Conservation (phyloP, 805 yeast genomes). For the Komagataella mondaviorum region DNA sequence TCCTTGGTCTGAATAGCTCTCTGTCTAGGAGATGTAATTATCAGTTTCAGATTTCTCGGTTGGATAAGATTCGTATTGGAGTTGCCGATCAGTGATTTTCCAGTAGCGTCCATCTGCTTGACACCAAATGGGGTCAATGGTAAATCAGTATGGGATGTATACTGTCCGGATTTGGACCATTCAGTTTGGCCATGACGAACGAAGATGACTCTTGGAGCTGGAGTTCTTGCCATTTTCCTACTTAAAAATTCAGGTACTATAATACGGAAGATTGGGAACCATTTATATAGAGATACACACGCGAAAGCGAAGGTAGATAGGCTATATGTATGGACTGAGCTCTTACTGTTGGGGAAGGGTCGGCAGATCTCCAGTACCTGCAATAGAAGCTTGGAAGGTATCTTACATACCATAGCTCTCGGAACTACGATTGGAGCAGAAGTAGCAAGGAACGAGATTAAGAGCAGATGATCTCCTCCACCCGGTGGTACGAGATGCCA, state of each 20-base stretch:
- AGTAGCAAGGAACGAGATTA: neutral
- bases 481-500: neutral
- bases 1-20: conserved; percentile 71
- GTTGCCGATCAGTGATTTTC: conserved; percentile 49
- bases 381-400: neutral
- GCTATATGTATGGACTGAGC: neutral
- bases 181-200: conserved; percentile 87
- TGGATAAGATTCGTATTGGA: conserved; percentile 41
- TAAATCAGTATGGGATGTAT: conserved; percentile 78
- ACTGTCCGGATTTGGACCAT: conserved; percentile 92
- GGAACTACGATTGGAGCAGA: neutral
- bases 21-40: conserved; percentile 69
- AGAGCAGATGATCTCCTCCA: no score
- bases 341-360: neutral
- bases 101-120: conserved; percentile 62
- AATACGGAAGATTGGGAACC: neutral
- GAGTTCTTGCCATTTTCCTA: conserved; percentile 11
- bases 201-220: conserved; percentile 56
- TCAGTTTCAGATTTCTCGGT: conserved; percentile 45
- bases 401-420: neutral
- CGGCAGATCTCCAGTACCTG: neutral
- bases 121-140: conserved; percentile 70
- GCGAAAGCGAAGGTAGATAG: neutral
- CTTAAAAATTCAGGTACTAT: neutral
- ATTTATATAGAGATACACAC: neutral